Evolutionary conservation across 2,329 filamentous ascomycete genomes (phyloP), one percentile per base, ranked within the genome.

Genomic region (Cordyceps tenuipes): DNA sequence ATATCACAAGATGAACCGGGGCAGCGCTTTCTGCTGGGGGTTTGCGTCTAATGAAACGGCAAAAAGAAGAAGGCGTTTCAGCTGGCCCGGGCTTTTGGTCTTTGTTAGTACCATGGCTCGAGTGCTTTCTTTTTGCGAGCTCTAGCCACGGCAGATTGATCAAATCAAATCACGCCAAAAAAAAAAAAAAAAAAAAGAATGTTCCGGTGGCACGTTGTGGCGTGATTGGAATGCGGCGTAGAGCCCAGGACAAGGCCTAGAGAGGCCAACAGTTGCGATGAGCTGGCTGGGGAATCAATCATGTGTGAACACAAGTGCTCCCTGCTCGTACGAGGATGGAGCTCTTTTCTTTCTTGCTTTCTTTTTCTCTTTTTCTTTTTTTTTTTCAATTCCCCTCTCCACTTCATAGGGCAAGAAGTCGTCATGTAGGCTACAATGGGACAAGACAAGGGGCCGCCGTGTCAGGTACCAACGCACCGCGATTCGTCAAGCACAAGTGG

Each of bases 41-140:
- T 19, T 49, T 48, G 46, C 44, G 26, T 48, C 48, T 29, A 46
- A n/a, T n/a, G n/a, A 55, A 47, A 23, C 43, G 53, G 29, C n/a
- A n/a, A 31, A 13, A 41, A 57, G 54, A 41, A 57, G 54, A 57
- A 36, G 41, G 19, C n/a, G 54, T 57, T 49, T 57, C 54, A 57
- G 54, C 44, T 57, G 31, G 41, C 39, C 34, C 31, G 48, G 34
- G 54, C 52, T 39, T 26, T 41, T 46, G 41, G 43, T 7, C 6
- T 29, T 44, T 21, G 13, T 43, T 54, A 23, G 5, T 43, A n/a
- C 34, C 50, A 41, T 39, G 7, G 41, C n/a, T 19, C 41, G 43
- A 46, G 15, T 3, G 10, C 43, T 46, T 46, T 46, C 6, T 55
- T 46, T 46, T 55, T 9, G 41, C 21, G 2, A 19, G 6, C 31